phyloP scores from a whole-genome alignment of 106 monocot species.

The Gastrodia elata region DNA sequence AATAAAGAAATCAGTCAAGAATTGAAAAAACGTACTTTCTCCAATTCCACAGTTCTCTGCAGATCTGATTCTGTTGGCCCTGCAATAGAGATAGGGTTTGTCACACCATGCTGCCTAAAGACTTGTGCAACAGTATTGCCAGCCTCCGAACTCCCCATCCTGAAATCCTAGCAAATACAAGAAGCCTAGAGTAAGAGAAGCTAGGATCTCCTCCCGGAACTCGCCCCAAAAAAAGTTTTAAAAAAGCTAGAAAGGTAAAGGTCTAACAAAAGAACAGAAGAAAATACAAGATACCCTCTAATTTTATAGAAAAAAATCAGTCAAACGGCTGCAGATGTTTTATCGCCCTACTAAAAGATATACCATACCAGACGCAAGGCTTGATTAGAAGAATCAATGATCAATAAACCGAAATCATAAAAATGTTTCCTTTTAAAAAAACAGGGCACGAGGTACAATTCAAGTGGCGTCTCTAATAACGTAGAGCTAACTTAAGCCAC shows the following conservation, averaged over 20 bases:
- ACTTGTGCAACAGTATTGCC: constrained; percentile 3
- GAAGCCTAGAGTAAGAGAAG: neutral
- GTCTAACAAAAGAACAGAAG: neutral
- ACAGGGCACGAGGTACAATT: neutral
- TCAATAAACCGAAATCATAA: neutral
- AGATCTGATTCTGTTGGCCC: constrained; percentile 61
- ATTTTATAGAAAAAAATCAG: neutral
- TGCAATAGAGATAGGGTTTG: constrained; percentile 56
- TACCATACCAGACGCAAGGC: neutral
- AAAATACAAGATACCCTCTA: neutral
- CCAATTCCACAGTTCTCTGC: constrained; percentile 49
- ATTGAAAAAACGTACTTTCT: constrained; percentile 40
- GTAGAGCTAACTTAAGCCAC: neutral
- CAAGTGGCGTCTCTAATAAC: neutral
- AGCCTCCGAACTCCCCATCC: constrained; percentile 40
- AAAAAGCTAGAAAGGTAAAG: neutral
- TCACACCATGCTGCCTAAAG: constrained; percentile 35
- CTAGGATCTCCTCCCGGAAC: neutral
- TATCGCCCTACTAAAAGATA: neutral
- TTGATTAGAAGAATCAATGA: neutral
- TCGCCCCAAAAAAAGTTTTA: constrained; percentile 1
- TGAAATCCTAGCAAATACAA: constrained; percentile 1
- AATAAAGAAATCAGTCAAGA: neutral
- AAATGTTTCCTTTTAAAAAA: neutral
- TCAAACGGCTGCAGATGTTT: neutral